phyloP scores from a whole-genome alignment of 495 filamentous ascomycete genomes.

The Bacidia rubella region DNA sequence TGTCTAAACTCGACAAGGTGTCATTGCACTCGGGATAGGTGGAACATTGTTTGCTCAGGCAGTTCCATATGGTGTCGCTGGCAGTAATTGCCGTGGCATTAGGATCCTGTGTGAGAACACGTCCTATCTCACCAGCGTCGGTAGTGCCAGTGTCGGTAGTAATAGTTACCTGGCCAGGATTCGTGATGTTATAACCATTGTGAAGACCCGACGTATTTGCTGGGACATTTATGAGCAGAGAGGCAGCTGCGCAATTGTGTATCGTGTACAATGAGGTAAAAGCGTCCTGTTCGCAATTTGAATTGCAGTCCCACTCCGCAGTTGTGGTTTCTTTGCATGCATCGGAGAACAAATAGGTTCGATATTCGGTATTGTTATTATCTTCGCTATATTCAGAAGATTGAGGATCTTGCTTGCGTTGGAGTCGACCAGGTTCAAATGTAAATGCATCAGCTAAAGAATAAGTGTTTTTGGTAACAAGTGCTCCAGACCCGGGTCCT shows the following conservation, averaged over 20 bases:
- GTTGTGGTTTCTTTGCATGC: not conserved
- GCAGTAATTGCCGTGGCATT: not conserved
- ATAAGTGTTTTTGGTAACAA: too few relatives aligned
- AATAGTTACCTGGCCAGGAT: too few relatives aligned
- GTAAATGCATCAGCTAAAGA: too few relatives aligned
- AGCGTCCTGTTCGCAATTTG: not conserved
- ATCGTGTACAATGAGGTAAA: not conserved
- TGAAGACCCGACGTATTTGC: too few relatives aligned
- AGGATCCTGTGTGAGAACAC: not conserved
- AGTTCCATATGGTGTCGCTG: not conserved
- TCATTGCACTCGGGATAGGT: not conserved
- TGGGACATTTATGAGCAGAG: not conserved
- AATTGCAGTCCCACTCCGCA: not conserved
- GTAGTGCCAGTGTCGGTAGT: too few relatives aligned
- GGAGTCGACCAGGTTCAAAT: too few relatives aligned
- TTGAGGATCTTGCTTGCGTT: too few relatives aligned
- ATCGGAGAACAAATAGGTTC: not conserved
- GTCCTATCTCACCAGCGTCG: too few relatives aligned
- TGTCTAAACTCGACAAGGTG: not conserved
- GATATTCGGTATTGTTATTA: not conserved
- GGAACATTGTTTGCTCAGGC: not conserved
- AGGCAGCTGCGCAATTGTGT: not conserved
- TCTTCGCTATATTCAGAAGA: too few relatives aligned
- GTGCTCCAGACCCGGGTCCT: too few relatives aligned
- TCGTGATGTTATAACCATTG: not conserved